These are phyloP conservation scores for Scheffersomyces insectosa DNA, from an alignment of 1,139 yeast genomes.

Conservation along the genomic window DNA sequence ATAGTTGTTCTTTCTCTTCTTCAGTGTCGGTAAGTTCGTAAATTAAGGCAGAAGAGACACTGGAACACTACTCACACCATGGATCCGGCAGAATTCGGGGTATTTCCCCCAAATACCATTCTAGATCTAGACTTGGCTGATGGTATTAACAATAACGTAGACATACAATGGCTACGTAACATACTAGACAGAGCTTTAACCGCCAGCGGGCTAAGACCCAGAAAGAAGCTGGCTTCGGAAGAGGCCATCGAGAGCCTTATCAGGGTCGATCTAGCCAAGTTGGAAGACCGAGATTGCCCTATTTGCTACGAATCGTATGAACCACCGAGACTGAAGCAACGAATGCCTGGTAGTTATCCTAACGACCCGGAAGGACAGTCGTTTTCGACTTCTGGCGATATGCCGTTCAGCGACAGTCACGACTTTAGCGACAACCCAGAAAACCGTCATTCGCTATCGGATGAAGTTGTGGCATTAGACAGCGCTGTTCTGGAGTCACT, in stretches of 20 bases:
- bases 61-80: too few species aligned
- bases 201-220: slow-evolving; percentile 27
- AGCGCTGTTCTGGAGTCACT: slow-evolving; percentile 3
- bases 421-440: background rate
- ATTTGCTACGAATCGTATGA: slow-evolving; percentile 45
- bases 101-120: too few species aligned
- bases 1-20: too few species aligned
- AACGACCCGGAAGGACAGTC: background rate
- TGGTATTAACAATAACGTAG: background rate
- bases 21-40: too few species aligned
- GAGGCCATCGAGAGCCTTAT: slow-evolving; percentile 40
- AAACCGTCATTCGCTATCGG: background rate
- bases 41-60: too few species aligned
- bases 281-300: slow-evolving; percentile 37
- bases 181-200: slow-evolving; percentile 38
- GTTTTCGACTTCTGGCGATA: too few species aligned
- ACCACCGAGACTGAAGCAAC: slow-evolving; percentile 2
- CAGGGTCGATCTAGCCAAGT: slow-evolving; percentile 21
- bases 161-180: slow-evolving; percentile 36
- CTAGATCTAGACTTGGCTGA: too few species aligned
- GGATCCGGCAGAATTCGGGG: too few species aligned
- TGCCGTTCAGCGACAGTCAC: background rate
- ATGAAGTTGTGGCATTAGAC: slow-evolving; percentile 12
- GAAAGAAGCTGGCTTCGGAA: slow-evolving; percentile 34
- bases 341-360: background rate